These are phyloP conservation scores for Lepidium aucheri DNA, from an alignment of 345 rosid genomes.

Conservation along the genomic window DNA sequence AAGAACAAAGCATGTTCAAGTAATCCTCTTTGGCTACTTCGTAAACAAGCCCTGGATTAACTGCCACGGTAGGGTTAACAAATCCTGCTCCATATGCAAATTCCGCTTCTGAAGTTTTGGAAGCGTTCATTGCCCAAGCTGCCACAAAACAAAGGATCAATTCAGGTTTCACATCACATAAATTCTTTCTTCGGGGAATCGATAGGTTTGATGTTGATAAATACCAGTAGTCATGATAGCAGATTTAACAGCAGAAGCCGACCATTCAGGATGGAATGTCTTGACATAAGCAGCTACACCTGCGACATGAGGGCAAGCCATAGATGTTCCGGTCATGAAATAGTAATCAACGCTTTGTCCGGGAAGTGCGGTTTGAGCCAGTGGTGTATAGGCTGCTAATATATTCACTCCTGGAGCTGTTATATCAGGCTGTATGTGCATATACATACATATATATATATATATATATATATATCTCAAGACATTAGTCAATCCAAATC, in stretches of 20 bases:
- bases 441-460: too few species aligned
- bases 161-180: not conserved
- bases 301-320: slow-evolving; percentile 40
- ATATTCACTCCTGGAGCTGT: slow-evolving; percentile 37
- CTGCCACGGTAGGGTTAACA: slow-evolving; percentile 28
- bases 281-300: slow-evolving; percentile 36
- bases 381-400: slow-evolving; percentile 33
- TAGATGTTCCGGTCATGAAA: slow-evolving; percentile 41
- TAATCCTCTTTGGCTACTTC: slow-evolving; percentile 25
- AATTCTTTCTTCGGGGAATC: not conserved
- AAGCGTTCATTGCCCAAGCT: slow-evolving; percentile 34
- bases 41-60: slow-evolving; percentile 39
- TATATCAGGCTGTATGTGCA: slow-evolving; percentile 32
- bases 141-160: not conserved
- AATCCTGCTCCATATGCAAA: slow-evolving; percentile 42
- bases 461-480: not conserved
- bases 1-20: slow-evolving; percentile 36
- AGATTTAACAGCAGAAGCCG: slow-evolving; percentile 37
- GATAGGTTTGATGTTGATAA: not conserved
- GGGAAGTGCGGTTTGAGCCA: slow-evolving; percentile 6
- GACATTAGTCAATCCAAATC: not conserved
- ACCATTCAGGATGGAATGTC: slow-evolving; percentile 40
- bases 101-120: slow-evolving; percentile 24
- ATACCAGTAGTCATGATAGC: slow-evolving; percentile 44
- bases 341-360: slow-evolving; percentile 20